Evolutionary conservation across 228 moss, liverwort and hornwort genomes (phyloP).

Genomic region (Sphagnum fallax): DNA sequence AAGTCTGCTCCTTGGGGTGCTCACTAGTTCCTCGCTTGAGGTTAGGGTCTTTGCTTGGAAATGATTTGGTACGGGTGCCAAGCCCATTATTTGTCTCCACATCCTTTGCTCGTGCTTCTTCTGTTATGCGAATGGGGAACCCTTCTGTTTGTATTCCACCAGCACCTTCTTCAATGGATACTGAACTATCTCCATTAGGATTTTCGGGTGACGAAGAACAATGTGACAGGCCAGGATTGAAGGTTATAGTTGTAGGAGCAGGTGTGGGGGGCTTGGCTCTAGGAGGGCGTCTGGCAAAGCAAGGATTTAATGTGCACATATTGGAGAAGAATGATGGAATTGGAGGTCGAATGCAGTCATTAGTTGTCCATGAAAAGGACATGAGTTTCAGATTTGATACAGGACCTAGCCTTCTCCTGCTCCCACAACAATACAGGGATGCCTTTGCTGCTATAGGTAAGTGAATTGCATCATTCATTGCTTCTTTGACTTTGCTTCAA

Average conservation of each 20-base stretch:
- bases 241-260: constrained; percentile 31
- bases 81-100: too few relatives aligned
- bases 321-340: constrained; percentile 32
- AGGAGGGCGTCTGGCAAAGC: constrained; percentile 29
- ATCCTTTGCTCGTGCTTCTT: too few relatives aligned
- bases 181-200: too few relatives aligned
- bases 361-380: constrained; percentile 9
- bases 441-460: constrained; percentile 39
- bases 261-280: constrained; percentile 45
- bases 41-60: too few relatives aligned
- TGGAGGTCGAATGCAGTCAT: constrained; percentile 34
- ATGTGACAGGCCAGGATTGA: constrained; percentile 5
- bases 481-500: neutral
- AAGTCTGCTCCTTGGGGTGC: too few relatives aligned
- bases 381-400: constrained; percentile 40
- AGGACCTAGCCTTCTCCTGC: constrained; percentile 45
- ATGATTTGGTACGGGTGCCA: too few relatives aligned
- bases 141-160: too few relatives aligned
- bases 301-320: constrained; percentile 41
- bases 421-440: constrained; percentile 44
- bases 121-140: too few relatives aligned
- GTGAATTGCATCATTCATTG: neutral
- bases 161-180: too few relatives aligned
- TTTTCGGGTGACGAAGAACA: too few relatives aligned
- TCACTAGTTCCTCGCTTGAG: too few relatives aligned